Percentiles rank a stretch among this genome's conserved stretches.
These are phyloP conservation scores for Botryotinia convoluta DNA, from an alignment of 2,329 filamentous ascomycete species.

Conservation along the genomic window DNA sequence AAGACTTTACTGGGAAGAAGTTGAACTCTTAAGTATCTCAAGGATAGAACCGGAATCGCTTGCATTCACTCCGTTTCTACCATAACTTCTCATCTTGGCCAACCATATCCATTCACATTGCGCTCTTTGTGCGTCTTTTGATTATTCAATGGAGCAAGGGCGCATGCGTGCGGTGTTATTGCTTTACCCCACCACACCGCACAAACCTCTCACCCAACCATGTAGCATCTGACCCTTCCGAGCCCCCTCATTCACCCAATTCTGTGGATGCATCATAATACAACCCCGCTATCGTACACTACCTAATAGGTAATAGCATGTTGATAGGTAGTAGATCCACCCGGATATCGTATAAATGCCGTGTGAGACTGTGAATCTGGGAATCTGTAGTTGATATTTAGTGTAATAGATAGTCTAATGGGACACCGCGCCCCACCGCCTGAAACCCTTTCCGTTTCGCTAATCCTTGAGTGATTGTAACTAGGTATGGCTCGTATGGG, in stretches of 20 bases:
- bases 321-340: background rate
- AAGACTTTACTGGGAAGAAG: background rate
- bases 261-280: background rate
- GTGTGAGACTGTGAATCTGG: background rate
- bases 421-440: background rate
- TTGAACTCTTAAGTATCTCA: slow-evolving; percentile 5
- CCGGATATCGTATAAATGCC: background rate
- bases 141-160: background rate
- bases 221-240: background rate
- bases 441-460: background rate
- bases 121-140: background rate
- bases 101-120: background rate
- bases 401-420: background rate
- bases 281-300: background rate
- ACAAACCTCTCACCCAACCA: too few relatives aligned
- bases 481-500: background rate
- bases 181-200: too few relatives aligned
- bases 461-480: background rate
- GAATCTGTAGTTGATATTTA: background rate
- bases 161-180: too few relatives aligned
- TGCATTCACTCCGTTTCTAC: background rate
- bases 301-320: background rate
- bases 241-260: background rate
- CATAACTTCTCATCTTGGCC: background rate
- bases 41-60: background rate